Percentiles rank a stretch among this genome's conserved stretches.
phyloP scores from a whole-genome alignment of 2,329 filamentous ascomycete genomes.

The Arachnomyces sp. region DNA sequence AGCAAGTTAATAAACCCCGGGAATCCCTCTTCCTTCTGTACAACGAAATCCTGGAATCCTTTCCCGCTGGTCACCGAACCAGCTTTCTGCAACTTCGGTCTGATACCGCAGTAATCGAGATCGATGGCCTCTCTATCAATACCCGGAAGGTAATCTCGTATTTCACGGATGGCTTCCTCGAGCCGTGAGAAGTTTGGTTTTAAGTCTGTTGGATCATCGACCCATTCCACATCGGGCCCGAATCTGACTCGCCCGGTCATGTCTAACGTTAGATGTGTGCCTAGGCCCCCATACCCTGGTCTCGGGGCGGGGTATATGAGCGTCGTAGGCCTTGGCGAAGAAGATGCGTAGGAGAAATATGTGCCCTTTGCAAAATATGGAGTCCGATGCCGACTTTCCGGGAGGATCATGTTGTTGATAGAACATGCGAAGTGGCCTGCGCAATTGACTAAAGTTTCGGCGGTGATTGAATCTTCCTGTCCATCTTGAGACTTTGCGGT shows the following conservation, averaged over 20 bases:
- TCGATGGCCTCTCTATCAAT: constrained; percentile 58
- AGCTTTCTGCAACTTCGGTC: constrained; percentile 67
- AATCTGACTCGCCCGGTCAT: constrained; percentile 77
- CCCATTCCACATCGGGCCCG: constrained; percentile 93
- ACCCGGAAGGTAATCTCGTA: constrained; percentile 67
- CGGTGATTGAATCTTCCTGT: constrained; percentile 51
- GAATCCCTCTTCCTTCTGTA: constrained; percentile 67
- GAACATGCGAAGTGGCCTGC: constrained; percentile 70
- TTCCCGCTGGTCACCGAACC: constrained; percentile 48
- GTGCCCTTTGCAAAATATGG: constrained; percentile 88
- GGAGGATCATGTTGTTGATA: constrained; percentile 73
- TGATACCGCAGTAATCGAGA: constrained; percentile 83
- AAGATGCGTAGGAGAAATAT: constrained; percentile 76
- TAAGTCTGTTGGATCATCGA: constrained; percentile 62
- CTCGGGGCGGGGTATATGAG: constrained; percentile 83
- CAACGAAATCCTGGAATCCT: constrained; percentile 76
- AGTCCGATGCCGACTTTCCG: constrained; percentile 41
- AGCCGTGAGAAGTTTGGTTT: constrained; percentile 57
- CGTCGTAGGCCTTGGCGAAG: constrained; percentile 56
- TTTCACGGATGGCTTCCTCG: constrained; percentile 60
- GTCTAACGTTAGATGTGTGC: constrained; percentile 90
- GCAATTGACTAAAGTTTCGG: constrained; percentile 72
- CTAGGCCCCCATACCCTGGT: constrained; percentile 76
- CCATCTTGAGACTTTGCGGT: constrained; percentile 35
- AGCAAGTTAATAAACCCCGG: constrained; percentile 80